phyloP scores from a whole-genome alignment of 116 monocot genomes.

The Trichopus zeylanicus region DNA sequence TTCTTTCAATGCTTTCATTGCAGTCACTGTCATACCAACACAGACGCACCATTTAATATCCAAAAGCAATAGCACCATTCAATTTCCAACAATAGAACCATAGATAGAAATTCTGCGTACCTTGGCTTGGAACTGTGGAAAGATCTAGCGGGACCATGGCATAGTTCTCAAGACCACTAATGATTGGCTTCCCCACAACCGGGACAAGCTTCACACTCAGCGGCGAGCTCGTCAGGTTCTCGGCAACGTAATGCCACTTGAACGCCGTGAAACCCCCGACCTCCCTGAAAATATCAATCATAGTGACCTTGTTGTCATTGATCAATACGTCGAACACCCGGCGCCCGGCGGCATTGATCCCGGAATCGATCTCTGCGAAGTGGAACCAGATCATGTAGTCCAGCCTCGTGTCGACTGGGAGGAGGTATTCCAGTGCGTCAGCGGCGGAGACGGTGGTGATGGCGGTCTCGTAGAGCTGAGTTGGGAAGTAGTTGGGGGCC shows the following conservation, averaged over 20 bases:
- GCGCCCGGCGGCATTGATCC: slow-evolving; percentile 42
- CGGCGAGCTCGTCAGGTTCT: slow-evolving; percentile 52
- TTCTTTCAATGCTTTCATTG: slow-evolving; percentile 83
- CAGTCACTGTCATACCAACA: slow-evolving; percentile 27
- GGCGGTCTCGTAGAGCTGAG: slow-evolving; percentile 57
- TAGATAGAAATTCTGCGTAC: no score
- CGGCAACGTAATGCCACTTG: slow-evolving; percentile 55
- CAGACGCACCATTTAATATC: no score
- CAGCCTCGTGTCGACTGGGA: slow-evolving; percentile 72
- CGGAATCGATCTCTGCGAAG: slow-evolving; percentile 86
- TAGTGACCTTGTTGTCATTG: slow-evolving; percentile 32
- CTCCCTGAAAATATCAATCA: slow-evolving; percentile 74
- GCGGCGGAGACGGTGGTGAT: slow-evolving; percentile 27
- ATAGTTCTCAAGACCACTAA: slow-evolving; percentile 89
- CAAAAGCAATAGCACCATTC: not conserved
- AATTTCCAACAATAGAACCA: not conserved
- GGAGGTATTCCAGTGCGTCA: slow-evolving; percentile 48
- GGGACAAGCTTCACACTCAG: slow-evolving; percentile 72
- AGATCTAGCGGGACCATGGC: slow-evolving; percentile 79
- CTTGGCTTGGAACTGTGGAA: slow-evolving; percentile 61
- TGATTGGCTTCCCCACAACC: slow-evolving; percentile 55
- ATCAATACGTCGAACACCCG: slow-evolving; percentile 84
- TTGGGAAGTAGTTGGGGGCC: slow-evolving; percentile 81
- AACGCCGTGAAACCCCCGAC: slow-evolving; percentile 77
- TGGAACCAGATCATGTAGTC: slow-evolving; percentile 95